Conservation (phyloP, 495 filamentous ascomycete species). For the Aspergillus bridgeri region DNA sequence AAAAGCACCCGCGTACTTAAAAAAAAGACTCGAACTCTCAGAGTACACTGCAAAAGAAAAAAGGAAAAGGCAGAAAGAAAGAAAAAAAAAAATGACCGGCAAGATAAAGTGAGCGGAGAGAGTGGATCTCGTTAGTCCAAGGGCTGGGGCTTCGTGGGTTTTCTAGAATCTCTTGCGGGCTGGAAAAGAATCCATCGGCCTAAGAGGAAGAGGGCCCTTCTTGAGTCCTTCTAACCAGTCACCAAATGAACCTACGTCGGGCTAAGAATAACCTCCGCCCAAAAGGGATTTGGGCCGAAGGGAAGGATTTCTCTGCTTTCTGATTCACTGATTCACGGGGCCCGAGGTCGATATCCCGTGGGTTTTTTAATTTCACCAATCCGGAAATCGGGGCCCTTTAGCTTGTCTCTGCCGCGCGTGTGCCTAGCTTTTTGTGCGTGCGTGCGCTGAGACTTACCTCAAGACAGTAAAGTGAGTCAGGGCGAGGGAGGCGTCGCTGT, state of each 20-base stretch:
- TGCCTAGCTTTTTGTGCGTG: no score
- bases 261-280: not conserved
- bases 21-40: not conserved
- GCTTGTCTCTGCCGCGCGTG: no score
- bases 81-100: conserved; percentile 1
- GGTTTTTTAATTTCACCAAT: no score
- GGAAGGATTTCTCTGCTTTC: not conserved
- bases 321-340: no score
- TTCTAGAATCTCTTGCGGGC: conserved; percentile 19
- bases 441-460: no score
- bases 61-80: conserved; percentile 12
- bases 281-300: not conserved
- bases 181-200: not conserved
- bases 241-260: not conserved
- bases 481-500: no score
- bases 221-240: not conserved
- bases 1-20: no score
- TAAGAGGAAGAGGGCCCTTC: no score
- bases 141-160: conserved; percentile 8
- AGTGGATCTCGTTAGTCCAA: conserved; percentile 10
- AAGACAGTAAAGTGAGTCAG: no score
- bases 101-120: conserved; percentile 17
- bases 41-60: not conserved
- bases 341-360: no score
- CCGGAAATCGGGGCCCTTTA: no score